A percentile compares a stretch with the other conserved stretches of the same genome.
phyloP scores from a whole-genome alignment of 148 eudicot genomes.

The Hydrangea macrophylla region DNA sequence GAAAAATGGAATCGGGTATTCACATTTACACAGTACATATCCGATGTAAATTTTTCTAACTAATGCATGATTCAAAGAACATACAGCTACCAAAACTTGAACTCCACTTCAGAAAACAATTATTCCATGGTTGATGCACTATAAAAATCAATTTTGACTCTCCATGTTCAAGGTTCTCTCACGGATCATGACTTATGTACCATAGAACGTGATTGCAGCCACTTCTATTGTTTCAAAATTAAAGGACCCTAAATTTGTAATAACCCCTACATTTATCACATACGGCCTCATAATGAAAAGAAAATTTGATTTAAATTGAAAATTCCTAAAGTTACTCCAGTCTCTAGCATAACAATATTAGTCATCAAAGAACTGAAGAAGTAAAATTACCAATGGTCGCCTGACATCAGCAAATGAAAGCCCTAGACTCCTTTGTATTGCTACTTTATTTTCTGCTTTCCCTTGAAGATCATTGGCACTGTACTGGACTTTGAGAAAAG shows the following conservation, averaged over 20 bases:
- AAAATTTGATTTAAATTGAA: background rate
- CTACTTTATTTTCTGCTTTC: slow-evolving; percentile 76
- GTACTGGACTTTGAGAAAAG: slow-evolving; percentile 69
- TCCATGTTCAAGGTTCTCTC: background rate
- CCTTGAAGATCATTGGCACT: slow-evolving; percentile 67
- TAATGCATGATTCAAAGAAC: background rate
- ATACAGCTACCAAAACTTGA: background rate
- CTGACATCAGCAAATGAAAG: slow-evolving; percentile 52
- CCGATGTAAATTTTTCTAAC: background rate
- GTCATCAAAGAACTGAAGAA: background rate
- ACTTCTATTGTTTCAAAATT: background rate
- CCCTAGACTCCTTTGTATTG: slow-evolving; percentile 67
- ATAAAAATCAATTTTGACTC: background rate
- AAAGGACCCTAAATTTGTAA: background rate
- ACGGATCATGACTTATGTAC: background rate
- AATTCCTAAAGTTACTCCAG: too few relatives aligned
- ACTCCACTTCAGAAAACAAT: background rate
- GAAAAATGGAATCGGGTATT: too few relatives aligned
- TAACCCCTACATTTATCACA: background rate
- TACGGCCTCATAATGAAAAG: background rate
- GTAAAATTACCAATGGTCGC: slow-evolving; percentile 61
- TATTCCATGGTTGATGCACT: background rate
- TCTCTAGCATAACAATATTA: background rate
- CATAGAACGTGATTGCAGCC: background rate
- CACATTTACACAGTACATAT: background rate